Conservation (phyloP, 2,329 filamentous ascomycete genomes). For the Aspergillus fijiensis region DNA sequence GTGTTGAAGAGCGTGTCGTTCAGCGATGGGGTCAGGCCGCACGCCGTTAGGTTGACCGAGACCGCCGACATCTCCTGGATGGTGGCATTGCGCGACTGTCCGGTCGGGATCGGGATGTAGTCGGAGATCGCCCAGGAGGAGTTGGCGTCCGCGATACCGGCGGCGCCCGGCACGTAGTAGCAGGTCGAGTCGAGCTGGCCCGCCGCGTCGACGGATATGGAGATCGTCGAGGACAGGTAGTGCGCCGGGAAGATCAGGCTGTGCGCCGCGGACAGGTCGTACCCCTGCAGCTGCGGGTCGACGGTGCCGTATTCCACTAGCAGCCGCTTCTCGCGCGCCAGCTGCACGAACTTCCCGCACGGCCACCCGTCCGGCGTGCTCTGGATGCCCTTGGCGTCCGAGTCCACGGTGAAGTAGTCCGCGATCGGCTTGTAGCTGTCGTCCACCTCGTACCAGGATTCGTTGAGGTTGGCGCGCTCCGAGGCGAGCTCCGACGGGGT, state of each 20-base stretch:
- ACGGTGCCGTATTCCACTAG: conserved; percentile 57
- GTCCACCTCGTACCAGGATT: conserved; percentile 55
- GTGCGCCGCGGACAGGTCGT: conserved; percentile 55
- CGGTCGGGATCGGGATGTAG: conserved; percentile 28
- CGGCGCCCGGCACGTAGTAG: conserved; percentile 49
- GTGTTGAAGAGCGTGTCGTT: conserved; percentile 55
- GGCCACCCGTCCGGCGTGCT: conserved; percentile 64
- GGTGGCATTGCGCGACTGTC: conserved; percentile 24
- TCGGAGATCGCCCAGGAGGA: conserved; percentile 54
- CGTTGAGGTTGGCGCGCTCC: conserved; percentile 58
- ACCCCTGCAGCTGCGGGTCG: conserved; percentile 57
- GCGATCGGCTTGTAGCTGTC: conserved; percentile 47
- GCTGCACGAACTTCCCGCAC: conserved; percentile 58
- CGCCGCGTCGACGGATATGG: conserved; percentile 35
- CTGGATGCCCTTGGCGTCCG: conserved; percentile 34
- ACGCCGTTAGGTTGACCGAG: conserved; percentile 48
- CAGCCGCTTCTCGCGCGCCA: conserved; percentile 54
- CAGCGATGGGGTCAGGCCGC: conserved; percentile 61
- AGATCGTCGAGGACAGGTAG: conserved; percentile 43
- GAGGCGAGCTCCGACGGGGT: conserved; percentile 50
- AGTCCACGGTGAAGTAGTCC: conserved; percentile 53
- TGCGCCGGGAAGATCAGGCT: conserved; percentile 52
- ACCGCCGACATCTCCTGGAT: conserved; percentile 34
- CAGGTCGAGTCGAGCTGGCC: conserved; percentile 54
- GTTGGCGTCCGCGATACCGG: conserved; percentile 46